phyloP scores from a whole-genome alignment of 176 grass and related monocot genomes.

The Urochloa ruziziensis region DNA sequence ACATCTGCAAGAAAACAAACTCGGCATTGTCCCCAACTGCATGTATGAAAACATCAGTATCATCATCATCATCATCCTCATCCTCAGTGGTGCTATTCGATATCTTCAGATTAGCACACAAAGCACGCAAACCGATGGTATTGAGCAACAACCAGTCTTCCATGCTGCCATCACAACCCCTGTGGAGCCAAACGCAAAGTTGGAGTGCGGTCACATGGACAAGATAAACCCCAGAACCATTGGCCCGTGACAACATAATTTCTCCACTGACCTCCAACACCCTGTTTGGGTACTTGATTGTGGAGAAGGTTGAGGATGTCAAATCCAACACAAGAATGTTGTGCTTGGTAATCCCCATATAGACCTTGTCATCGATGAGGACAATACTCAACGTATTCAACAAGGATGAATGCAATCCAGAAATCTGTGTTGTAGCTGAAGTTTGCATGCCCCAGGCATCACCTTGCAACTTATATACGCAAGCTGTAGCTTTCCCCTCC shows the following conservation, averaged over 20 bases:
- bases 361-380: not conserved
- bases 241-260: not conserved
- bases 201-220: not conserved
- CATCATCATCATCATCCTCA: not conserved
- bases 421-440: not conserved
- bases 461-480: not conserved
- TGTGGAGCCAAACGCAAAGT: conserved; percentile 16
- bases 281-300: not conserved
- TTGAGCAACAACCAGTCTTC: not conserved
- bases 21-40: not conserved
- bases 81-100: not conserved
- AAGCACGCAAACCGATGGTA: not conserved
- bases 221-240: conserved; percentile 1
- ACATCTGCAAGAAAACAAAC: not conserved
- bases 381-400: not conserved
- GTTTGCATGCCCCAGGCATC: not conserved
- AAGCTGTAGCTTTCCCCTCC: not conserved
- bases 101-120: not conserved
- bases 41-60: not conserved
- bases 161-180: not conserved
- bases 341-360: not conserved
- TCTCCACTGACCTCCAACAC: not conserved
- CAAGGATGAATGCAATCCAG: accelerated
- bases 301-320: not conserved
- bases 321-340: not conserved